A percentile compares a stretch with the other conserved stretches of the same genome.
phyloP scores from a whole-genome alignment of 2,329 filamentous ascomycete genomes.

The Colletotrichum sp. region DNA sequence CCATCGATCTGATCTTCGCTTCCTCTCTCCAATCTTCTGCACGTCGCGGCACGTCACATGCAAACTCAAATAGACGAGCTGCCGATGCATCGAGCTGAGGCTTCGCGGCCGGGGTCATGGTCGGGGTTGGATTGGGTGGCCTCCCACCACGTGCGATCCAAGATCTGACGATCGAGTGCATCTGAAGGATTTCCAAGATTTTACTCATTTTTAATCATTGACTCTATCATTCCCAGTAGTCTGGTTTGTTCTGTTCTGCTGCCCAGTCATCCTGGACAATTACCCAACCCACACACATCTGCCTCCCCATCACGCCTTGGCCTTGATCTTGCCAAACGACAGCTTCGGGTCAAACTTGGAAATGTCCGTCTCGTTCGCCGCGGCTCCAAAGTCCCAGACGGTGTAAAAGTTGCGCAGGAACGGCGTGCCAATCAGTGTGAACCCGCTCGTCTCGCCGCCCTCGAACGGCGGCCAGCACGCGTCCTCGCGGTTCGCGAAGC shows the following conservation, averaged over 20 bases:
- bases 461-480: conserved; percentile 41
- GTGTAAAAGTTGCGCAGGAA: conserved; percentile 37
- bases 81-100: background rate
- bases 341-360: conserved; percentile 15
- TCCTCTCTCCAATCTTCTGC: background rate
- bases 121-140: background rate
- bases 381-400: conserved; percentile 33
- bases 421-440: conserved; percentile 32
- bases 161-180: background rate
- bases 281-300: background rate
- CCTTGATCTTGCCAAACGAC: conserved; percentile 29
- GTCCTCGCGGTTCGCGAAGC: conserved; percentile 35
- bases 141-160: background rate
- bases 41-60: background rate
- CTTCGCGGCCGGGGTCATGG: background rate
- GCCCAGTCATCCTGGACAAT: background rate
- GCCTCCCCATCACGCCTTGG: background rate
- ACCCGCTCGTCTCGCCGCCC: conserved; percentile 17
- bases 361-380: background rate
- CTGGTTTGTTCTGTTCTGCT: background rate
- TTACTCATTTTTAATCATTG: background rate
- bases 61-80: background rate
- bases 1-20: background rate
- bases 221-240: background rate
- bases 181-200: background rate